phyloP scores from a whole-genome alignment of 495 filamentous ascomycete genomes.

The Xylaria grammica region DNA sequence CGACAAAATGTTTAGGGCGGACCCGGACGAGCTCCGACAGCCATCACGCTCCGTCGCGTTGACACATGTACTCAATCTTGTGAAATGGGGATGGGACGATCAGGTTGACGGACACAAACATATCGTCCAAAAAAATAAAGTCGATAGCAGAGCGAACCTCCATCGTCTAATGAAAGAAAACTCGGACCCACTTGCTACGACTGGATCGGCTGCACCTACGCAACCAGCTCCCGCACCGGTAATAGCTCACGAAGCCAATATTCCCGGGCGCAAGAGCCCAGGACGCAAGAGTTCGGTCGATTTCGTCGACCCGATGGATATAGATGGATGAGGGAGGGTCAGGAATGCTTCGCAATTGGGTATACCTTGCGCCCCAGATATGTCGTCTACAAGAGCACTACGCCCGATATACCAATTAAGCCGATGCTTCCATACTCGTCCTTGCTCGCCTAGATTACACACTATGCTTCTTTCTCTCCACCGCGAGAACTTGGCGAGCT shows the following conservation, averaged over 20 bases:
- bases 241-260: too few species aligned
- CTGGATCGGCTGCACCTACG: not conserved
- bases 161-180: conserved; percentile 10
- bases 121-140: conserved; percentile 20
- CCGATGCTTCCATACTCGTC: not conserved
- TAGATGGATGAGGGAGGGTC: not conserved
- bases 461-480: not conserved
- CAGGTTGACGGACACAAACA: conserved; percentile 13
- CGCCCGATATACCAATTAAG: not conserved
- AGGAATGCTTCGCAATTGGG: not conserved
- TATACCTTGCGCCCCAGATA: not conserved
- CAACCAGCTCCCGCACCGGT: not conserved
- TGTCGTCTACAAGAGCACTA: not conserved
- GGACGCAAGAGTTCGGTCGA: not conserved
- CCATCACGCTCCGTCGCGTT: conserved; percentile 15
- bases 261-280: not conserved
- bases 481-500: not conserved
- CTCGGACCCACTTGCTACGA: not conserved
- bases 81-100: conserved; percentile 27
- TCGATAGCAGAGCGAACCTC: conserved; percentile 11
- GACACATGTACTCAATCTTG: conserved; percentile 21
- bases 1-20: conserved; percentile 4
- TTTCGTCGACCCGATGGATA: conserved; percentile 15
- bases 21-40: conserved; percentile 19
- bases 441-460: not conserved